phyloP scores from a whole-genome alignment of 2,329 filamentous ascomycete genomes.

The Hypoxylon rubiginosum region DNA sequence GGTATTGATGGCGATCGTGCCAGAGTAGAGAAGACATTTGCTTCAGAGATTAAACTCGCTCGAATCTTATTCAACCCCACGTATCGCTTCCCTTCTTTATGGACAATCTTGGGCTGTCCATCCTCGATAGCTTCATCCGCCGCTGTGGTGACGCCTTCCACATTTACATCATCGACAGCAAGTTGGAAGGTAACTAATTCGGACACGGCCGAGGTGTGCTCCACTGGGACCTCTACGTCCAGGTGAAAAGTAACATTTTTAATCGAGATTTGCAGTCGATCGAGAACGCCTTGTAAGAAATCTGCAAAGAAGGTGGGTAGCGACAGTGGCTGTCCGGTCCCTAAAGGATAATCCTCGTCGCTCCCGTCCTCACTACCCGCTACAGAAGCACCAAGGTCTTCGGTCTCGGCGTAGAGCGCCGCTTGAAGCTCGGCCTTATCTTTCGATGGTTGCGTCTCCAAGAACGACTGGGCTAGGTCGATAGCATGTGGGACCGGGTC shows the following conservation, averaged over 20 bases:
- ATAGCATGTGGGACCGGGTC: constrained; percentile 75
- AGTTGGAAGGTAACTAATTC: constrained; percentile 75
- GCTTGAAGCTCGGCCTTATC: constrained; percentile 78
- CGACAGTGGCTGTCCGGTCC: constrained; percentile 78
- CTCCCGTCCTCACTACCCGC: constrained; percentile 71
- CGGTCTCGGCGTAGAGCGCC: constrained; percentile 73
- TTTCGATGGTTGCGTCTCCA: constrained; percentile 76
- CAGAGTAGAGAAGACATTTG: constrained; percentile 73
- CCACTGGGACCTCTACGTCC: constrained; percentile 69
- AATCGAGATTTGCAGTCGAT: constrained; percentile 77
- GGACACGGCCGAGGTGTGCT: constrained; percentile 60
- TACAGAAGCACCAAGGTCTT: constrained; percentile 72
- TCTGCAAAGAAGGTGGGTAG: constrained; percentile 78
- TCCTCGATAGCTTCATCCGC: constrained; percentile 48
- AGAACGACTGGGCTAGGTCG: constrained; percentile 82
- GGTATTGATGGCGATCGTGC: constrained; percentile 70
- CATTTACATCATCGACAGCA: constrained; percentile 72
- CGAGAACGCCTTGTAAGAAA: constrained; percentile 80
- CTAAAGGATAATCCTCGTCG: constrained; percentile 71
- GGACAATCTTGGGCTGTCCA: constrained; percentile 55
- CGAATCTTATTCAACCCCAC: constrained; percentile 74
- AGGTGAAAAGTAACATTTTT: constrained; percentile 75
- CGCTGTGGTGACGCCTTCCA: constrained; percentile 73
- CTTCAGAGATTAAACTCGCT: constrained; percentile 76
- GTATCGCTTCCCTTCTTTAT: constrained; percentile 75